A percentile compares a stretch with the other conserved stretches of the same genome.
phyloP scores from a whole-genome alignment of 805 yeast species.

The Starmerella stigmatis region DNA sequence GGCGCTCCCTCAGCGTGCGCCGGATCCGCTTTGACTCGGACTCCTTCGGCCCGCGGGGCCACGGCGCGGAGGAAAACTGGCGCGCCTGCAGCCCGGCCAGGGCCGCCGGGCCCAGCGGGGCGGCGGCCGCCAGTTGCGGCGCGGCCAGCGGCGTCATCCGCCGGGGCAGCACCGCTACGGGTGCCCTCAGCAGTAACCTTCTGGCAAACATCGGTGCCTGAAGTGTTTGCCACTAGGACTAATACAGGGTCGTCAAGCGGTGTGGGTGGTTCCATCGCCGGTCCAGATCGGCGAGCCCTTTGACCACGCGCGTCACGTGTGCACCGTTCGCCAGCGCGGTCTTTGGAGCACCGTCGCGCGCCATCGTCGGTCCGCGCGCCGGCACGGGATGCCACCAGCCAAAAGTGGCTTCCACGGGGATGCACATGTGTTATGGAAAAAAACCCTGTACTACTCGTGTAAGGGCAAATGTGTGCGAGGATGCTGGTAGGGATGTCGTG shows the following conservation, averaged over 20 bases:
- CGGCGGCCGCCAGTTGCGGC: background rate
- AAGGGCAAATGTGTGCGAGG: too few relatives aligned
- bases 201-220: constrained; percentile 3
- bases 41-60: constrained; percentile 3
- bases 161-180: background rate
- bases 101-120: background rate
- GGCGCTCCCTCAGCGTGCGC: constrained; percentile 8
- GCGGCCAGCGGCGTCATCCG: background rate
- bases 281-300: too few relatives aligned
- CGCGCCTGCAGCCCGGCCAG: background rate
- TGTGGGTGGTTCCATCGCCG: background rate
- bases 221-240: constrained; percentile 3
- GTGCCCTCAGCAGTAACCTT: constrained; percentile 8
- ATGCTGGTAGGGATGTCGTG: too few relatives aligned
- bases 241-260: too few relatives aligned
- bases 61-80: background rate
- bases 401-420: too few relatives aligned
- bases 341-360: too few relatives aligned
- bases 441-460: too few relatives aligned
- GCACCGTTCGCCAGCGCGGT: too few relatives aligned
- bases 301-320: too few relatives aligned
- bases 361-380: too few relatives aligned
- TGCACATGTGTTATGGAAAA: too few relatives aligned
- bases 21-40: constrained; percentile 11
- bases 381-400: too few relatives aligned